Evolutionary conservation across 805 yeast species (phyloP).

Genomic region (Starmerella cellae): DNA sequence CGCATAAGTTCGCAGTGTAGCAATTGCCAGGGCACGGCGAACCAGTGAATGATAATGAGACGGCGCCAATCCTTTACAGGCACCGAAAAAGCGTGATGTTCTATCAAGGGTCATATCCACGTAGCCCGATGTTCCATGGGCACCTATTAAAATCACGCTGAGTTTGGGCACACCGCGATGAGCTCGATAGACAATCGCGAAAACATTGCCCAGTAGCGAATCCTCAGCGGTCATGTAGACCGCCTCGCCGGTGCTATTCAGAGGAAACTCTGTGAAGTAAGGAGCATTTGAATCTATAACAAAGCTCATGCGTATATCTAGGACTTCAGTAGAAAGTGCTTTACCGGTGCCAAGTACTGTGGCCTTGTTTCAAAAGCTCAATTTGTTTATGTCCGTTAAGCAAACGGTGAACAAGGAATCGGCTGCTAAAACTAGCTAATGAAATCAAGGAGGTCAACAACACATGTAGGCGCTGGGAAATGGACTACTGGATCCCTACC

Average conservation of each 20-base stretch:
- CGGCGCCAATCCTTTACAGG: conserved; percentile 52
- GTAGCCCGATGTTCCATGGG: conserved; percentile 51
- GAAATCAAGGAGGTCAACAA: too few relatives aligned
- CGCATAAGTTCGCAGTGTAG: conserved; percentile 55
- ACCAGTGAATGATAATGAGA: conserved; percentile 43
- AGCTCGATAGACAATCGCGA: conserved; percentile 27
- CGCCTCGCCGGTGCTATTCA: conserved; percentile 23
- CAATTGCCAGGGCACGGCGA: conserved; percentile 62
- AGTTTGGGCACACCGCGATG: conserved; percentile 19
- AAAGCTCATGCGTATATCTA: conserved; percentile 16
- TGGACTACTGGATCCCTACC: too few relatives aligned
- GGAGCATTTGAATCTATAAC: conserved; percentile 27
- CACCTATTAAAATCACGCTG: conserved; percentile 26
- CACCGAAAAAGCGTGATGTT: conserved; percentile 62
- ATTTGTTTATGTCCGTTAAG: too few relatives aligned
- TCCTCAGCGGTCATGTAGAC: conserved; percentile 30
- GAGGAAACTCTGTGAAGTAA: conserved; percentile 23
- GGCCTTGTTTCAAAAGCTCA: too few relatives aligned
- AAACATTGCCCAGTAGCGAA: conserved; percentile 24
- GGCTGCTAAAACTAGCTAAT: too few relatives aligned
- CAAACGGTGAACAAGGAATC: too few relatives aligned
- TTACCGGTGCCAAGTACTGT: too few relatives aligned
- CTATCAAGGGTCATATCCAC: conserved; percentile 44
- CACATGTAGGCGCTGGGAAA: too few relatives aligned
- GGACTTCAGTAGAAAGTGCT: too few relatives aligned